These are phyloP conservation scores for Paecilomyces sp. DNA, from an alignment of 2,329 filamentous ascomycete genomes.

Conservation along the genomic window DNA sequence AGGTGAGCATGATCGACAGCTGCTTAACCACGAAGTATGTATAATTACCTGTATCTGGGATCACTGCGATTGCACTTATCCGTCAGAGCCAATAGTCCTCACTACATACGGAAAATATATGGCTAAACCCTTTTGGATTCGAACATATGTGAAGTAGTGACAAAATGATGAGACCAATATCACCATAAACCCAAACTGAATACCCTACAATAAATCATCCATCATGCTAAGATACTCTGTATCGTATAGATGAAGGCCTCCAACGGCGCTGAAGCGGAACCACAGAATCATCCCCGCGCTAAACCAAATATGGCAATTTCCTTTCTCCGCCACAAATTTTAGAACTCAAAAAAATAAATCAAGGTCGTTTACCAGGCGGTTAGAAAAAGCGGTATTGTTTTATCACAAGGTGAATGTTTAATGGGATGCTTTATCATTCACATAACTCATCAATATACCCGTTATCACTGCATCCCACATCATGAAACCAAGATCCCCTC, in stretches of 20 bases:
- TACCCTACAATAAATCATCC: no score
- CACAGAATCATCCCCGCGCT: neutral
- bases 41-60: no score
- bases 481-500: conserved; percentile 44
- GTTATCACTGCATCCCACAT: neutral
- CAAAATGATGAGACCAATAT: no score
- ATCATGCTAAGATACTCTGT: no score
- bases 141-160: no score
- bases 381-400: neutral
- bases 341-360: neutral
- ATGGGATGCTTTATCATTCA: neutral
- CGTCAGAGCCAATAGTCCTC: no score
- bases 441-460: neutral
- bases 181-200: no score
- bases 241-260: neutral
- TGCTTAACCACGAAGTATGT: no score
- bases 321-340: neutral
- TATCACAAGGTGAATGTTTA: neutral
- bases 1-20: no score
- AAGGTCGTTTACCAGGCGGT: neutral
- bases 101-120: no score
- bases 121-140: no score
- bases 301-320: neutral
- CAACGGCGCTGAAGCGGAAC: neutral
- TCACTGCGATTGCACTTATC: no score